phyloP scores from a whole-genome alignment of 208 protist genomes.

The Acanthamoeba quina region DNA sequence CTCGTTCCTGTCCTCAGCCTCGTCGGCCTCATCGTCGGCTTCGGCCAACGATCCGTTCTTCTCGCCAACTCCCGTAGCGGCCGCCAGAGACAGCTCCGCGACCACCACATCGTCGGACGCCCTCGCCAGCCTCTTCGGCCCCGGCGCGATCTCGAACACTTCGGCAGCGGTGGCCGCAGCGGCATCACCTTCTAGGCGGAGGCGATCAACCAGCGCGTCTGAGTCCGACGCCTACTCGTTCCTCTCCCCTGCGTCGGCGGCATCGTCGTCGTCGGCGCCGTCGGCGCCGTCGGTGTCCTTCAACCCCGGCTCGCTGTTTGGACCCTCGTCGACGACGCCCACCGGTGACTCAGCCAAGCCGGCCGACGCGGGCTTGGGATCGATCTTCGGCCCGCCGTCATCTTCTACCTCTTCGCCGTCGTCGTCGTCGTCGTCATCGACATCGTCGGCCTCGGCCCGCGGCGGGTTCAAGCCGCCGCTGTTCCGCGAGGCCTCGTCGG shows the following conservation, averaged over 20 bases:
- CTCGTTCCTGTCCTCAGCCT: not conserved
- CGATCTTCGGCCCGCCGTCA: not conserved
- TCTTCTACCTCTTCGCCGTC: not conserved
- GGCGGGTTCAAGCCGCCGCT: not conserved
- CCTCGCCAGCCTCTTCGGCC: not conserved
- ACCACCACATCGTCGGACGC: not conserved
- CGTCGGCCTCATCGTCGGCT: not conserved
- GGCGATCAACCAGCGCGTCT: not conserved
- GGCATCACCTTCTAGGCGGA: not conserved
- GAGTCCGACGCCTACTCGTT: not conserved
- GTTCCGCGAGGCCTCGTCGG: not conserved
- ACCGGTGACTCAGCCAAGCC: not conserved
- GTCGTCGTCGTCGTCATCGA: not conserved
- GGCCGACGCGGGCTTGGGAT: not conserved
- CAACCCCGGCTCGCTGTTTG: constrained; percentile 12
- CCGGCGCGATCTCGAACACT: not conserved
- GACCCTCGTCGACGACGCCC: not conserved
- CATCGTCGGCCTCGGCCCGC: not conserved
- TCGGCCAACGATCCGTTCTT: not conserved
- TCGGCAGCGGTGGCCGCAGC: not conserved
- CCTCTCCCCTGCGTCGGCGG: not conserved
- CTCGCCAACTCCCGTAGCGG: not conserved
- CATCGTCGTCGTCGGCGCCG: not conserved
- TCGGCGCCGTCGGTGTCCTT: not conserved
- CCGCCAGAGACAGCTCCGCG: not conserved